Evolutionary conservation across 2,329 filamentous ascomycete species (phyloP), one percentile per base, ranked within the genome.

Genomic region (Neopestalotiopsis clavispora): DNA sequence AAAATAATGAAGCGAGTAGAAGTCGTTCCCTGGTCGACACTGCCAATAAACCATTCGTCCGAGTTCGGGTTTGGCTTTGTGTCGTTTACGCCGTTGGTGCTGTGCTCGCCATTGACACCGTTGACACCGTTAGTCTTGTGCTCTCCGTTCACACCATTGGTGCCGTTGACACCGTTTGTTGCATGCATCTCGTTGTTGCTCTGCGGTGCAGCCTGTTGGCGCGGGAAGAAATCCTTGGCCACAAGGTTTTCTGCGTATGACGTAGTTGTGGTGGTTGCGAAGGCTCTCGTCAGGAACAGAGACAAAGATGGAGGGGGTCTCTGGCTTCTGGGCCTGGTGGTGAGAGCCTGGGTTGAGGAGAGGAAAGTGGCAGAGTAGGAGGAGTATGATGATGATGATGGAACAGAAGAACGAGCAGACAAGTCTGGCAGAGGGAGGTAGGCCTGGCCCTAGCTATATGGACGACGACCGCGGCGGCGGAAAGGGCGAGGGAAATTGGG

Each of bases 1-100:
- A 97, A 97, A 77, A 98, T 95, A 74, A 97, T 88, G 81, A 97
- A 97, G 49, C 94, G 89, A 42, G 94, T 93, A 69, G 92, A 95
- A 40, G 94, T 97, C 13, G 94, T 97, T 69, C 94, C 94, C 77
- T 97, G 94, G 78, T 97, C 94, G 78, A 97, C 95, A 74, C 92
- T 93, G 70, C 94, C 94, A 70, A 97, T 91, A 76, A 93, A 97
- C 82, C 88, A 88, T 68, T 91, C 81, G 56, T 83, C 70, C 14
- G 58, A 20, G 56, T 17, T 23, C 38, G 28, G 40, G 57, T 83
- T 70, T 14, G 61, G 30, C 40, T 13, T 28, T n/a, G n/a, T 20
- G 58, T 10, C 34, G 12, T 42, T 38, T 14, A 28, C 42, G 40
- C 59, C 66, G 34, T 60, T 40, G 56, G 57, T 59, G 3, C 12